A percentile compares a stretch with the other conserved stretches of the same genome.
Evolutionary conservation across 2,329 filamentous ascomycete genomes (phyloP).

Genomic region (Hypoxylon sp.): DNA sequence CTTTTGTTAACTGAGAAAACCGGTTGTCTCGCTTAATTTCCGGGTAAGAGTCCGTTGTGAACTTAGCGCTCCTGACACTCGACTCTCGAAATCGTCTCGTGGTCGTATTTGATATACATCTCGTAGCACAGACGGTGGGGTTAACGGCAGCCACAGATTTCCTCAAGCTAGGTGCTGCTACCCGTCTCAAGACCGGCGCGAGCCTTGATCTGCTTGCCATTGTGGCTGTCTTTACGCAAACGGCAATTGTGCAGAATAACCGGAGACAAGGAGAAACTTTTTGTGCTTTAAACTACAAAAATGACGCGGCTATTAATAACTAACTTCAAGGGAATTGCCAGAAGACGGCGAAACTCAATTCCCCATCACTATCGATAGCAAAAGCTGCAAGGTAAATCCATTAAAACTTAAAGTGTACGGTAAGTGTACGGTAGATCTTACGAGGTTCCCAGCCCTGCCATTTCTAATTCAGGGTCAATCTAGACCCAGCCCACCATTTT

Average conservation of each 20-base stretch:
- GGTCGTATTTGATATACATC: conserved; percentile 51
- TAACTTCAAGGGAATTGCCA: conserved; percentile 1
- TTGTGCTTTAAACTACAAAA: not conserved
- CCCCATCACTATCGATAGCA: conserved; percentile 26
- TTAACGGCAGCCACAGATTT: conserved; percentile 33
- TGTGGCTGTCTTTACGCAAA: conserved; percentile 13
- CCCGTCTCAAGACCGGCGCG: conserved; percentile 50
- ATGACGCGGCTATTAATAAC: conserved; percentile 12
- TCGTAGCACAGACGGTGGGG: conserved; percentile 23
- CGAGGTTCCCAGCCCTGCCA: conserved; percentile 15
- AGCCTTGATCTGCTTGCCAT: conserved; percentile 54
- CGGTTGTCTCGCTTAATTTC: conserved; percentile 83
- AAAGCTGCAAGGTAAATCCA: not conserved
- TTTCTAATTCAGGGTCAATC: conserved; percentile 26
- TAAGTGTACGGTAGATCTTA: conserved; percentile 18
- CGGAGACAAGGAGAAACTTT: conserved; percentile 4
- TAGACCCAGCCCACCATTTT: conserved; percentile 19
- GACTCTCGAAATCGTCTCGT: conserved; percentile 51
- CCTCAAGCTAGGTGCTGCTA: conserved; percentile 45
- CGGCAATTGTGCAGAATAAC: conserved; percentile 8
- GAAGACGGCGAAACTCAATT: conserved; percentile 36
- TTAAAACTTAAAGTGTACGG: not conserved
- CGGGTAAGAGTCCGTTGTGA: conserved; percentile 90
- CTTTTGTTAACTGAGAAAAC: conserved; percentile 79
- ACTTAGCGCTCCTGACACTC: conserved; percentile 67